Percentiles rank a stretch among this genome's conserved stretches.
Evolutionary conservation across 2,329 filamentous ascomycete species (phyloP).

Genomic region (Pseudocercospora ulei): DNA sequence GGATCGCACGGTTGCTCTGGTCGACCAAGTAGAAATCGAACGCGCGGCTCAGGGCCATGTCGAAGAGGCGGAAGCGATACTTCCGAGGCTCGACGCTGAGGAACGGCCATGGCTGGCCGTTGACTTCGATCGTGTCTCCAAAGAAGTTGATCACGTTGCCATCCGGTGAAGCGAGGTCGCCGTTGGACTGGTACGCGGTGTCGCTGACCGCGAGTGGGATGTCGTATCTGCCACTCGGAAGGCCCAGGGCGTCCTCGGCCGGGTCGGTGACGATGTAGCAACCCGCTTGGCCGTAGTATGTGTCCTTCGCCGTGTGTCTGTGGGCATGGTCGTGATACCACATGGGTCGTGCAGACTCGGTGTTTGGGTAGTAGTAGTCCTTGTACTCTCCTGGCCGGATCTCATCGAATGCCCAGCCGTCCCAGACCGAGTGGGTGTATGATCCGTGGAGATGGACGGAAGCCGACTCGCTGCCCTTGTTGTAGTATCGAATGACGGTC

Average conservation of each 20-base stretch:
- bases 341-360: conserved; percentile 44
- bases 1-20: conserved; percentile 34
- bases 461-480: conserved; percentile 40
- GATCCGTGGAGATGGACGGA: conserved; percentile 50
- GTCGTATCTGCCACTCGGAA: conserved; percentile 48
- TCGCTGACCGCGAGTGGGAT: conserved; percentile 45
- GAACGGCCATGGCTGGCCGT: conserved; percentile 52
- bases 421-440: conserved; percentile 35
- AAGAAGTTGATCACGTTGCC: conserved; percentile 44
- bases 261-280: conserved; percentile 48
- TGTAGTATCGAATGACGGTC: conserved; percentile 47
- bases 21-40: conserved; percentile 44
- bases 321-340: conserved; percentile 49
- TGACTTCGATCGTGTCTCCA: conserved; percentile 51
- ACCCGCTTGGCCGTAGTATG: conserved; percentile 49
- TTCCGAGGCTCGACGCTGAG: conserved; percentile 52
- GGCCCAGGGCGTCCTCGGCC: conserved; percentile 41
- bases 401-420: conserved; percentile 48
- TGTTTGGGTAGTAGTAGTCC: conserved; percentile 55
- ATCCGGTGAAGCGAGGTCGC: conserved; percentile 40
- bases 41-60: conserved; percentile 43
- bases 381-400: conserved; percentile 48
- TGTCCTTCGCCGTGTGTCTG: conserved; percentile 45
- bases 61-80: conserved; percentile 49
- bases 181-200: conserved; percentile 47